Percentiles rank a stretch among this genome's conserved stretches.
phyloP scores from a whole-genome alignment of 2,329 filamentous ascomycete species.

The Boeremia exigua region DNA sequence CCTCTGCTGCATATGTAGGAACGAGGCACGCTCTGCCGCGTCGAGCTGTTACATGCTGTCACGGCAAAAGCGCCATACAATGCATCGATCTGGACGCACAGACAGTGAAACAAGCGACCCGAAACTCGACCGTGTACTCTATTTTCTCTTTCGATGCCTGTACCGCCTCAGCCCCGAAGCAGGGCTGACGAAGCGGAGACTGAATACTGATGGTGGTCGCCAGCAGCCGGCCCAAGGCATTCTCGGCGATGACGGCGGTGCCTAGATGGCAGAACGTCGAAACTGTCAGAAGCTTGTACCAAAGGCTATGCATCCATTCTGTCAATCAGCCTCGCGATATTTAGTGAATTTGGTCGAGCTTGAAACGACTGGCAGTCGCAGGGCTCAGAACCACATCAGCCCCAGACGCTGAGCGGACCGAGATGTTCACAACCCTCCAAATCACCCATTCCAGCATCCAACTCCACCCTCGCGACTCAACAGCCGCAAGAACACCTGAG shows the following conservation, averaged over 20 bases:
- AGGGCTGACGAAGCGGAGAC: conserved; percentile 6
- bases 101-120: conserved; percentile 6
- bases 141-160: not conserved
- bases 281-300: conserved; percentile 2
- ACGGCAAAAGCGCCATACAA: not conserved
- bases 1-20: not conserved
- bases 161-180: conserved; percentile 1
- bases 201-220: conserved; percentile 2
- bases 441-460: conserved; percentile 15
- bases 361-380: conserved; percentile 39
- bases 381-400: conserved; percentile 24
- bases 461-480: conserved; percentile 2
- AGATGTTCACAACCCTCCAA: conserved; percentile 19
- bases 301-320: conserved; percentile 14
- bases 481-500: conserved; percentile 3
- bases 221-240: conserved; percentile 11
- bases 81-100: conserved; percentile 1
- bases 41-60: not conserved
- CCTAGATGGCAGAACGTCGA: not conserved
- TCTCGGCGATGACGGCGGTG: conserved; percentile 6
- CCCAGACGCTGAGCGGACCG: conserved; percentile 29
- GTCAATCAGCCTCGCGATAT: conserved; percentile 43
- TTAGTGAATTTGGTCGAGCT: conserved; percentile 6
- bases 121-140: not conserved
- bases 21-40: conserved; percentile 9